Evolutionary conservation across 148 eudicot species (phyloP).

Genomic region (Euryodendron excelsum): DNA sequence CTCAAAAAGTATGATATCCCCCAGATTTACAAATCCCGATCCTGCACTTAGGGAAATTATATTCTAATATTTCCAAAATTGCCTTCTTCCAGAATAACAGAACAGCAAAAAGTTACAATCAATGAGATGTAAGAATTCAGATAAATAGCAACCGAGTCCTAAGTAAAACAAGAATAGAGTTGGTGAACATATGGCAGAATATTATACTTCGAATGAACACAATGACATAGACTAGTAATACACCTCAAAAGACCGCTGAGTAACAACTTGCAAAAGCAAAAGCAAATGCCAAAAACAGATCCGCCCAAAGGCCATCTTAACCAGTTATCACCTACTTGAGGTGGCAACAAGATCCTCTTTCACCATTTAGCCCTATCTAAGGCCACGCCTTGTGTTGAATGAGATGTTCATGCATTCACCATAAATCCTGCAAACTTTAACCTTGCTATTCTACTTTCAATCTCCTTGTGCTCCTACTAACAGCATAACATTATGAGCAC

Average conservation of each 20-base stretch:
- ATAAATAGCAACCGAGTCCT: background rate
- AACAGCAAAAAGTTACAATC: background rate
- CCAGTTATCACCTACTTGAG: background rate
- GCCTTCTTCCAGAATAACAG: background rate
- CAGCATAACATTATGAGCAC: background rate
- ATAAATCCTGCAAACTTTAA: conserved; percentile 3
- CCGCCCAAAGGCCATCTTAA: background rate
- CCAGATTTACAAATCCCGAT: background rate
- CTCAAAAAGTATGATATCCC: background rate
- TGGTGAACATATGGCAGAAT: background rate
- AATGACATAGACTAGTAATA: background rate
- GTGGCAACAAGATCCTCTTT: background rate
- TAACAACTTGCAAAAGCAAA: conserved; percentile 1
- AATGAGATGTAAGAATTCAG: background rate
- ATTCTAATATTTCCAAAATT: too few species aligned
- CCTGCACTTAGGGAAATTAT: background rate
- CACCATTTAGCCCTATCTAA: background rate
- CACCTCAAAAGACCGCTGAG: background rate
- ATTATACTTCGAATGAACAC: background rate
- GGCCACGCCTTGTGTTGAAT: background rate
- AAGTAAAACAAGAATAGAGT: background rate
- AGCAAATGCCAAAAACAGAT: background rate
- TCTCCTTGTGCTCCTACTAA: background rate
- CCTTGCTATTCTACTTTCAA: background rate
- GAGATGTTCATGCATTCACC: background rate